Conservation (phyloP, 257 asterid species). For the Lavandula angustifolia region DNA sequence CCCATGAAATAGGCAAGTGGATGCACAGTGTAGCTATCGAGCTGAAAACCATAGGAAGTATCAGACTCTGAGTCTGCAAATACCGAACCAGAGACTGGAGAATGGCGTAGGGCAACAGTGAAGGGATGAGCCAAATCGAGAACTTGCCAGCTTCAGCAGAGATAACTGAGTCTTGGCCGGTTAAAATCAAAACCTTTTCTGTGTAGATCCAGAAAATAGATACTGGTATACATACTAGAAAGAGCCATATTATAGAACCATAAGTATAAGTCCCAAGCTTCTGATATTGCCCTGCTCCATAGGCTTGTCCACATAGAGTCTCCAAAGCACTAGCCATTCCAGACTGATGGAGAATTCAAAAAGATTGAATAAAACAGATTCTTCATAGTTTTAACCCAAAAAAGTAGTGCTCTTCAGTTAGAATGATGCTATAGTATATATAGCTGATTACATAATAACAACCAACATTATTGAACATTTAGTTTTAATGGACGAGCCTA, state of each 20-base stretch:
- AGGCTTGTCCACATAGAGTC: conserved; percentile 60
- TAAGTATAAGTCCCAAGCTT: conserved; percentile 41
- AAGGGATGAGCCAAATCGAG: conserved; percentile 45
- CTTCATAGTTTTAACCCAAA: too few relatives aligned
- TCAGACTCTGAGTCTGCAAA: conserved; percentile 52
- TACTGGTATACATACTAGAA: conserved; percentile 43
- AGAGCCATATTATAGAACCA: conserved; percentile 44
- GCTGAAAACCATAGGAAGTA: conserved; percentile 44
- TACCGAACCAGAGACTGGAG: conserved; percentile 45
- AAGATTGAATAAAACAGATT: neutral
- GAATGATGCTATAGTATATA: too few relatives aligned
- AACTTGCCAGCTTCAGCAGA: conserved; percentile 53
- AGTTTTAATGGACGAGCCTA: too few relatives aligned
- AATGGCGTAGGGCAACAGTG: conserved; percentile 49
- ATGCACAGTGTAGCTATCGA: conserved; percentile 36
- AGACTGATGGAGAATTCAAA: conserved; percentile 28
- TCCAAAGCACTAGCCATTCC: conserved; percentile 57
- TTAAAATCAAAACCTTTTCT: conserved; percentile 36
- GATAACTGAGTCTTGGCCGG: conserved; percentile 50
- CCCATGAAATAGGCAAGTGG: conserved; percentile 50
- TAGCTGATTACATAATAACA: too few relatives aligned
- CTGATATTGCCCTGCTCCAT: conserved; percentile 41
- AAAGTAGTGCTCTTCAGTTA: too few relatives aligned
- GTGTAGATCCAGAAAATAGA: conserved; percentile 42
- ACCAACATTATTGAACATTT: too few relatives aligned